Evolutionary conservation across 257 asterid species (phyloP), one percentile per base, ranked within the genome.

Genomic region (Ajuga chamaepitys): DNA sequence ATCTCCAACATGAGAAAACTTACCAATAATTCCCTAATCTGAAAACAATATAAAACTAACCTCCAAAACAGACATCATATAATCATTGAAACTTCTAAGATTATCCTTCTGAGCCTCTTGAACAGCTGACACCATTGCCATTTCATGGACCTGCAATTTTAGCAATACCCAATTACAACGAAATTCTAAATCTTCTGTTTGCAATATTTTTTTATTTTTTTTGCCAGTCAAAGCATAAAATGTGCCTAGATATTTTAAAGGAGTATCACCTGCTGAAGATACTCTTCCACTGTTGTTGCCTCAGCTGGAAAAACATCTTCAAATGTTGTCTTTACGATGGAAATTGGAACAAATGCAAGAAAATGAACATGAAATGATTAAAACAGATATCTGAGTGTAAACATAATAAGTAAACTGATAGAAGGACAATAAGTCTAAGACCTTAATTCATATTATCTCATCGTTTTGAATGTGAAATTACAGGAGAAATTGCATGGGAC

Each of bases 251-350:
- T 25, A 47, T 70, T 3, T n/a, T n/a, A 46, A 72, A 60, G 59
- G 13, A 56, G 68, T 28, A 68, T 46, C 78, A 90, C 97, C 96
- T 94, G 99, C 55, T 90, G 96, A 70, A 94, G 78, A 85, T 90
- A 94, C 74, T 94, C 99, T 76, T 94, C 99, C 47, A 94, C 92
- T 9, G 86, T 80, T 1, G 99, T 88, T 68, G 97, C 99, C 79
- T 94, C 99, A 8, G 97, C 91, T 14, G 97, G 99, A 65, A 90
- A 94, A 64, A 94, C 95, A 63, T 94, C 99, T 81, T 94, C 99
- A 60, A 83, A 94, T 14, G 97, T 90, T 35, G 97, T 94, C 99
- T 94, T 73, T 35, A 61, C 44, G 38, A 67, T 52, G 65, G 50
- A 67, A 72, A 58, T 14, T 57, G 67, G n/a, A 76, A 64, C 44